These are phyloP conservation scores for Trypanosoma lewisi DNA, from an alignment of 208 protist species.

Conservation along the genomic window DNA sequence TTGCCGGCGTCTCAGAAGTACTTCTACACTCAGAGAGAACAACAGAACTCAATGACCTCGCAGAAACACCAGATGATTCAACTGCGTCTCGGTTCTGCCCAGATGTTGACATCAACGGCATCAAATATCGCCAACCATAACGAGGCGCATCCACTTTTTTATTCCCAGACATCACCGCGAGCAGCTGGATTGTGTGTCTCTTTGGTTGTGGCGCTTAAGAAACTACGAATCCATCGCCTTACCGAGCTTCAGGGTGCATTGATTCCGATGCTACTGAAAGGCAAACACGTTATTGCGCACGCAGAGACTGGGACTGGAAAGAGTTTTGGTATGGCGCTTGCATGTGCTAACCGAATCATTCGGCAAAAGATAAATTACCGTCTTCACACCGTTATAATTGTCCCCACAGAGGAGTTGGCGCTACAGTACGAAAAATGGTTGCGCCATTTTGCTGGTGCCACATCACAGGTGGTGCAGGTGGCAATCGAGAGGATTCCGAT, in stretches of 20 bases:
- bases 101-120: slow-evolving; percentile 73
- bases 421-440: slow-evolving; percentile 92
- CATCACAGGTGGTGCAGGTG: slow-evolving; percentile 73
- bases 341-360: slow-evolving; percentile 80
- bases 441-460: slow-evolving; percentile 77
- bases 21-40: slow-evolving; percentile 47
- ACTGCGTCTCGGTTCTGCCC: slow-evolving; percentile 73
- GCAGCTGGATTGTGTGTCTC: slow-evolving; percentile 70
- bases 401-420: slow-evolving; percentile 82
- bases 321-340: slow-evolving; percentile 88
- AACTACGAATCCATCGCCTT: slow-evolving; percentile 66
- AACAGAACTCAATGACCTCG: slow-evolving; percentile 21
- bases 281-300: slow-evolving; percentile 89
- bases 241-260: slow-evolving; percentile 87
- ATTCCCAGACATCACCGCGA: slow-evolving; percentile 64
- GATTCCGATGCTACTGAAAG: slow-evolving; percentile 82
- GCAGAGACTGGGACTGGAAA: slow-evolving; percentile 88
- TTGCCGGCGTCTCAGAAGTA: slow-evolving; percentile 78
- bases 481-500: slow-evolving; percentile 76
- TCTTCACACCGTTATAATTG: slow-evolving; percentile 85
- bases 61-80: slow-evolving; percentile 59
- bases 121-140: slow-evolving; percentile 69
- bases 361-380: slow-evolving; percentile 83
- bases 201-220: slow-evolving; percentile 63
- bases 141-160: slow-evolving; percentile 84